These are phyloP conservation scores for Sicyos baderoa DNA, from an alignment of 306 rosid species.

Conservation along the genomic window DNA sequence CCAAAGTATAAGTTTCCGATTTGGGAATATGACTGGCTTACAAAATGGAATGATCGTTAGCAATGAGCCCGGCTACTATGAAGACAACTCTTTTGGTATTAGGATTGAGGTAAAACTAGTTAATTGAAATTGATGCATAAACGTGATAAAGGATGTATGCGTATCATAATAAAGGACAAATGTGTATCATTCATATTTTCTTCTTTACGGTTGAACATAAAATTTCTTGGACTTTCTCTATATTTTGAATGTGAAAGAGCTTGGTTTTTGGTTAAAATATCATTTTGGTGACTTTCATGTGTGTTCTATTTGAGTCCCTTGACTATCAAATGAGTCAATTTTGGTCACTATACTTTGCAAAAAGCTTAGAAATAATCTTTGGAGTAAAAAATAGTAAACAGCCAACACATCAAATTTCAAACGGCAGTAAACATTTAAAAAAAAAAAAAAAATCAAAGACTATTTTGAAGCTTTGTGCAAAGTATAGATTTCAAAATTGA, in stretches of 20 bases:
- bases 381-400: too few relatives aligned
- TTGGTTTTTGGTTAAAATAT: too few relatives aligned
- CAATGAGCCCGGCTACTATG: conserved; percentile 98
- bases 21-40: conserved; percentile 71
- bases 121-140: background rate
- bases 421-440: too few relatives aligned
- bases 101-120: conserved; percentile 63
- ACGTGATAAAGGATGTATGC: background rate
- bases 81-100: conserved; percentile 89
- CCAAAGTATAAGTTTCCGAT: conserved; percentile 83
- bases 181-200: background rate
- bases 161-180: background rate
- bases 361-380: too few relatives aligned
- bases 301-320: too few relatives aligned
- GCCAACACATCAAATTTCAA: too few relatives aligned
- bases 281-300: too few relatives aligned
- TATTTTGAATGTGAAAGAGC: conserved; percentile 1
- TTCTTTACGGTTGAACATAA: background rate
- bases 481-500: too few relatives aligned
- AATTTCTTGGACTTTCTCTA: background rate
- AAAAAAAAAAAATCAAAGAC: too few relatives aligned
- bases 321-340: too few relatives aligned
- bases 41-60: conserved; percentile 76
- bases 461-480: too few relatives aligned
- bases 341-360: too few relatives aligned